Conservation (phyloP, 768 basidiomycete genomes). For the Coprinopsis cinerea region DNA sequence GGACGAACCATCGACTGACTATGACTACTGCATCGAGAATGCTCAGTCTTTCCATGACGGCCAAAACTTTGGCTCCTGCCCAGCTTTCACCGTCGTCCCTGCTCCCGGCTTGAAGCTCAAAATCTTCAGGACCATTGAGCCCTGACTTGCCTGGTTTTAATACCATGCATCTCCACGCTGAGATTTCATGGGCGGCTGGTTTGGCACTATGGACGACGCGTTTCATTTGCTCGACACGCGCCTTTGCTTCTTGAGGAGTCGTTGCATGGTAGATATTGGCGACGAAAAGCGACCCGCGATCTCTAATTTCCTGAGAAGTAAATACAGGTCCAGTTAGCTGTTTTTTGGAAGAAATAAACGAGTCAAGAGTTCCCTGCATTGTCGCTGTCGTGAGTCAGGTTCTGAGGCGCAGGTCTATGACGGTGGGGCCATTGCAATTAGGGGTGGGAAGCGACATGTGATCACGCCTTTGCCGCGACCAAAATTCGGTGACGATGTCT, state of each 20-base stretch:
- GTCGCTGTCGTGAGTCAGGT: no score
- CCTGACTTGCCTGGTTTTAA: conserved; percentile 61
- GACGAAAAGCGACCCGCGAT: conserved; percentile 68
- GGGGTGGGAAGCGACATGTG: no score
- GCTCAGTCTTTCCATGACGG: conserved; percentile 63
- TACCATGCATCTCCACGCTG: conserved; percentile 76
- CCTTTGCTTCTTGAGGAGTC: conserved; percentile 44
- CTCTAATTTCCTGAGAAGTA: conserved; percentile 70
- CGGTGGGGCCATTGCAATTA: no score
- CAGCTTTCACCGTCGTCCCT: conserved; percentile 78
- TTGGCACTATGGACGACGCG: conserved; percentile 51
- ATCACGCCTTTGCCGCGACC: no score
- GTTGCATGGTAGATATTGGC: conserved; percentile 55
- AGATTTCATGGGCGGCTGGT: conserved; percentile 66
- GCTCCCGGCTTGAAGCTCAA: conserved; percentile 54
- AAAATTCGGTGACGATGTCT: conserved; percentile 26
- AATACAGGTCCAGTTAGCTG: conserved; percentile 40
- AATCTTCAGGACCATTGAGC: conserved; percentile 68
- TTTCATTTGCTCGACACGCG: conserved; percentile 45
- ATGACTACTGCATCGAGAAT: conserved; percentile 75
- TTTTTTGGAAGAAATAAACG: conserved; percentile 40
- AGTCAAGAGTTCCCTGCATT: conserved; percentile 35
- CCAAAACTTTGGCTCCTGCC: conserved; percentile 57
- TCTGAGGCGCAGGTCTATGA: no score
- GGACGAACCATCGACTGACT: conserved; percentile 64